Conservation (phyloP, 2,329 filamentous ascomycete genomes). For the Talaromyces sp. region DNA sequence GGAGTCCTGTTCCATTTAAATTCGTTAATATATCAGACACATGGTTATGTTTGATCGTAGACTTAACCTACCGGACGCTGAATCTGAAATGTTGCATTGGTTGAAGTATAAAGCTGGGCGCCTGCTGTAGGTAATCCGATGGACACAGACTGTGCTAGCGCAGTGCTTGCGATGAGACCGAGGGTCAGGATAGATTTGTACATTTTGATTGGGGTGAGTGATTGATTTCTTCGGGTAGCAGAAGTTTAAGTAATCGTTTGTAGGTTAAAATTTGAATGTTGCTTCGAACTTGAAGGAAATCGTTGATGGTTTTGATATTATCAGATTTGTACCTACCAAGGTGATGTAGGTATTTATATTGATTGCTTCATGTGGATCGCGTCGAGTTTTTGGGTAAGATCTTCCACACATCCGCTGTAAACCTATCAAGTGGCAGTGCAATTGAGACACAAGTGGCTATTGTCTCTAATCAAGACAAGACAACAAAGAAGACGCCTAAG, state of each 20-base stretch:
- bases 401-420: not conserved
- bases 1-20: constrained; percentile 22
- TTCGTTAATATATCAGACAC: not conserved
- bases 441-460: not conserved
- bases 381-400: not conserved
- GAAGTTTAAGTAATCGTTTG: not conserved
- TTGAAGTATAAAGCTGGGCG: constrained; percentile 22
- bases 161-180: constrained; percentile 22
- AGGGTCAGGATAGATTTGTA: constrained; percentile 27
- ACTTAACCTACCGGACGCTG: constrained; percentile 28
- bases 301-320: not conserved
- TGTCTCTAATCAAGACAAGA: not conserved
- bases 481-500: not conserved
- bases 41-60: not conserved
- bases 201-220: constrained; percentile 11
- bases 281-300: not conserved
- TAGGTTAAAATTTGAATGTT: not conserved
- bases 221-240: not conserved
- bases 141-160: constrained; percentile 27
- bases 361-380: not conserved
- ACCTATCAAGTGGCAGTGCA: not conserved
- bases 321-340: not conserved
- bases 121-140: constrained; percentile 26
- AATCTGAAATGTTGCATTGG: constrained; percentile 27
- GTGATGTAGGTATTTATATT: not conserved